Percentiles rank a stretch among this genome's conserved stretches.
These are phyloP conservation scores for Petrea volubilis DNA, from an alignment of 257 asterid genomes.

Conservation along the genomic window DNA sequence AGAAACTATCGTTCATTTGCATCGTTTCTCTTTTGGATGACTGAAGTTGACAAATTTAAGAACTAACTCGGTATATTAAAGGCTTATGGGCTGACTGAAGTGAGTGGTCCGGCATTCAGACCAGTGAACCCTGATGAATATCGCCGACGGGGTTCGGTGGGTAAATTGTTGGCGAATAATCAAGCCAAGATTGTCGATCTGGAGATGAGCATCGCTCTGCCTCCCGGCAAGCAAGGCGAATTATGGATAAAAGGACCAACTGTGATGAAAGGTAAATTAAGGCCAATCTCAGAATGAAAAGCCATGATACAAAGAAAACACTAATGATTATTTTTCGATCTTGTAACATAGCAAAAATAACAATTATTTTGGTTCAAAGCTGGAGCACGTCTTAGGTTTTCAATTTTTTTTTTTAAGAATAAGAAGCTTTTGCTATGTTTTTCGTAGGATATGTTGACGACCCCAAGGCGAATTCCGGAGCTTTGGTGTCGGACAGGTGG, in stretches of 20 bases:
- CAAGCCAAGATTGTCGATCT: constrained; percentile 64
- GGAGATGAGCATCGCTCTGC: constrained; percentile 39
- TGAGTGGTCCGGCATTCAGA: constrained; percentile 41
- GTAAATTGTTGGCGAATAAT: constrained; percentile 30
- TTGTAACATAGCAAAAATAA: neutral
- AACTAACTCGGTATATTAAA: constrained; percentile 15
- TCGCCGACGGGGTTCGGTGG: constrained; percentile 44
- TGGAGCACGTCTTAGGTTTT: too few species aligned
- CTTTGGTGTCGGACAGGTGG: constrained; percentile 41
- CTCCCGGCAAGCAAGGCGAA: constrained; percentile 59
- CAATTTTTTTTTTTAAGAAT: neutral
- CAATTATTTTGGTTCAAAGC: neutral
- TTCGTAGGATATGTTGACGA: constrained; percentile 46
- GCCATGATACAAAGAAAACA: too few species aligned
- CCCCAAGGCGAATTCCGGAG: constrained; percentile 42
- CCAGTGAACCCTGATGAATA: constrained; percentile 36
- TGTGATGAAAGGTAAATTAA: constrained; percentile 55
- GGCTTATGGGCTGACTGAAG: constrained; percentile 78
- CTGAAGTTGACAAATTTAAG: neutral
- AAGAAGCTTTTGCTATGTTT: neutral
- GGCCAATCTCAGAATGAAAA: too few species aligned
- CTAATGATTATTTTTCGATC: neutral
- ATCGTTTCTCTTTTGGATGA: neutral
- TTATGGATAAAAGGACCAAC: constrained; percentile 61
- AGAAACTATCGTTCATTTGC: neutral